phyloP scores from a whole-genome alignment of 2,329 filamentous ascomycete species.

The Sarocladium kiliense region DNA sequence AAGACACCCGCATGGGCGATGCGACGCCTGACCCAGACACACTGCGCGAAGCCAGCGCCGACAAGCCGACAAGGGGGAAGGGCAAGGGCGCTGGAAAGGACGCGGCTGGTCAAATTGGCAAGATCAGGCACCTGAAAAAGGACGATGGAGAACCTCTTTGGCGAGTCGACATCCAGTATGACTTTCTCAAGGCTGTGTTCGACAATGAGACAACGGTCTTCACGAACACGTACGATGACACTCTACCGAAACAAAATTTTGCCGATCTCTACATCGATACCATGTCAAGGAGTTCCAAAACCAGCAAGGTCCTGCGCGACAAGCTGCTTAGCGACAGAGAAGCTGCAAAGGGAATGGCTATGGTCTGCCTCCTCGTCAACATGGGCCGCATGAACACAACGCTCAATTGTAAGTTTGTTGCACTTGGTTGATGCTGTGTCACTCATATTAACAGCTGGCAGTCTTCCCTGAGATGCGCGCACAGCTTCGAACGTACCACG shows the following conservation, averaged over 20 bases:
- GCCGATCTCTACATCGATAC: slow-evolving; percentile 97
- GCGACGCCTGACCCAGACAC: slow-evolving; percentile 33
- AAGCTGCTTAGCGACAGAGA: slow-evolving; percentile 89
- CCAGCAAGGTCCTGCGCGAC: slow-evolving; percentile 95
- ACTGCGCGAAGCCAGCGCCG: slow-evolving; percentile 18
- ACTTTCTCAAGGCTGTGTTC: slow-evolving; percentile 77
- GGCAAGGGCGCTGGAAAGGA: slow-evolving; percentile 28
- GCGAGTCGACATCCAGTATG: slow-evolving; percentile 83
- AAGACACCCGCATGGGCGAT: slow-evolving; percentile 37
- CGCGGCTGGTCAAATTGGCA: slow-evolving; percentile 44
- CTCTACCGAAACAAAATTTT: slow-evolving; percentile 66
- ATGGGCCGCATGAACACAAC: slow-evolving; percentile 99
- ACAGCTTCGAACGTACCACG: slow-evolving; percentile 94
- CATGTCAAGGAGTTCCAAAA: slow-evolving; percentile 98
- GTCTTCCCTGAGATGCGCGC: slow-evolving; percentile 99
- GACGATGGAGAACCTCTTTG: slow-evolving; percentile 83
- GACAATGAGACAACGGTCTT: slow-evolving; percentile 72
- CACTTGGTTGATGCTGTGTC: background rate
- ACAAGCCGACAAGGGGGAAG: slow-evolving; percentile 32
- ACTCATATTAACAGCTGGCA: slow-evolving; percentile 27
- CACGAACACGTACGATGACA: slow-evolving; percentile 78
- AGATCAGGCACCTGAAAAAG: slow-evolving; percentile 82
- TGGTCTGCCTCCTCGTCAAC: slow-evolving; percentile 97
- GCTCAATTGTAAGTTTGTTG: slow-evolving; percentile 69
- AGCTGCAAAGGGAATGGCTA: slow-evolving; percentile 95